Conservation (phyloP, 139 green algal genomes). For the Coelastrella sp. region DNA sequence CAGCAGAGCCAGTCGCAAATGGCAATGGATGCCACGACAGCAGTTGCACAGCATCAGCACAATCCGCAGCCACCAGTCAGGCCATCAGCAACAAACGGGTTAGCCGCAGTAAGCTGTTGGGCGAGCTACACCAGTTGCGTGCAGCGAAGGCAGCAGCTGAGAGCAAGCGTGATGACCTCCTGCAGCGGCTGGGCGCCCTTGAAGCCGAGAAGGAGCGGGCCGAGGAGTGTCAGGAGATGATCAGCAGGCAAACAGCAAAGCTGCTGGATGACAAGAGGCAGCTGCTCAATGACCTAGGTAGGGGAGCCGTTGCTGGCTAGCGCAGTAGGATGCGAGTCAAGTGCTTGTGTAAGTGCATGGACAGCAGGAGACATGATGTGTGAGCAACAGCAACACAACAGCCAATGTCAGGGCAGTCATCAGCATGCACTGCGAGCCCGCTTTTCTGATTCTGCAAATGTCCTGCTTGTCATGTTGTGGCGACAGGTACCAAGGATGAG, state of each 20-base stretch:
- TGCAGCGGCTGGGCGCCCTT: conserved; percentile 30
- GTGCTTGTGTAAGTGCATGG: background rate
- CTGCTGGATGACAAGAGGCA: conserved; percentile 38
- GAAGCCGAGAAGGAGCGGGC: conserved; percentile 47
- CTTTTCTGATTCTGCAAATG: no score
- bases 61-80: background rate
- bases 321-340: no score
- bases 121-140: conserved; percentile 33
- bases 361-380: background rate
- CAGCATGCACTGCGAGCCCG: no score
- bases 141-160: conserved; percentile 19
- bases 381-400: no score
- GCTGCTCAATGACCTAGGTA: conserved; percentile 44
- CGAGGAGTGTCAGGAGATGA: conserved; percentile 46
- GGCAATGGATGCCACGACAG: background rate
- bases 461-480: background rate
- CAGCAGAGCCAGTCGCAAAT: background rate
- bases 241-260: conserved; percentile 42
- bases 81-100: conserved; percentile 22
- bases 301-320: background rate
- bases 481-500: conserved; percentile 37
- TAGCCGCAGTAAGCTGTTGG: conserved; percentile 35
- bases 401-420: no score
- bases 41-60: background rate
- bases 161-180: background rate